Conservation (phyloP, 192 early-diverging fungal species). For the Rhizophagus prolifer region DNA sequence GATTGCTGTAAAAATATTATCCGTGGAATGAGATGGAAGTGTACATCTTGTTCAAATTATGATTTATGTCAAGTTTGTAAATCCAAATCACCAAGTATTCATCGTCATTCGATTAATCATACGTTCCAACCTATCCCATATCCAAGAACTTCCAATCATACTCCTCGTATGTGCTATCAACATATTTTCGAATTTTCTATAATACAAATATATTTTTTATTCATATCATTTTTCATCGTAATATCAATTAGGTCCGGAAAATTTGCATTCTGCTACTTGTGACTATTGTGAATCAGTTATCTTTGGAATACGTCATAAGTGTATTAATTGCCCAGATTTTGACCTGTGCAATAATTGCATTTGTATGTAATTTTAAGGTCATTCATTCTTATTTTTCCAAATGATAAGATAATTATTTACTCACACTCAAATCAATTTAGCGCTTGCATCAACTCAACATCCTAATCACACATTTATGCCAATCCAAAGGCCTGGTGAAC, state of each 20-base stretch:
- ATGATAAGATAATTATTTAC: not conserved
- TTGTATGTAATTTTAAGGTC: not conserved
- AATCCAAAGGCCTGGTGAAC: conserved; percentile 35
- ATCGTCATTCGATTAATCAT: conserved; percentile 30
- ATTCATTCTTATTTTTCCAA: not conserved
- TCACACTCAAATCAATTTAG: not conserved
- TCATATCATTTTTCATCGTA: not conserved
- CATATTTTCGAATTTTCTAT: not conserved
- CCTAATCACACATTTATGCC: conserved; percentile 45
- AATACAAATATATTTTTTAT: not conserved
- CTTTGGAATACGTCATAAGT: conserved; percentile 57
- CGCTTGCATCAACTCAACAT: conserved; percentile 41
- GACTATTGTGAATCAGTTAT: conserved; percentile 58
- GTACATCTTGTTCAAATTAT: conserved; percentile 53
- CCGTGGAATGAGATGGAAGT: conserved; percentile 55
- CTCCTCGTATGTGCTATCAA: not conserved
- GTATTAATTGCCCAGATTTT: conserved; percentile 55
- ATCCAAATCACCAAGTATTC: conserved; percentile 25
- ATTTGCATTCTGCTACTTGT: conserved; percentile 42
- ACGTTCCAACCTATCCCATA: conserved; percentile 37
- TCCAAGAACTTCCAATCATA: conserved; percentile 1
- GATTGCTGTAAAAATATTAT: conserved; percentile 50
- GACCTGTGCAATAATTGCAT: conserved; percentile 61
- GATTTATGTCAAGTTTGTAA: conserved; percentile 51
- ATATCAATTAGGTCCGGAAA: not conserved